phyloP scores from a whole-genome alignment of 1,284 basidiomycete genomes.

The Gomphus sp. region DNA sequence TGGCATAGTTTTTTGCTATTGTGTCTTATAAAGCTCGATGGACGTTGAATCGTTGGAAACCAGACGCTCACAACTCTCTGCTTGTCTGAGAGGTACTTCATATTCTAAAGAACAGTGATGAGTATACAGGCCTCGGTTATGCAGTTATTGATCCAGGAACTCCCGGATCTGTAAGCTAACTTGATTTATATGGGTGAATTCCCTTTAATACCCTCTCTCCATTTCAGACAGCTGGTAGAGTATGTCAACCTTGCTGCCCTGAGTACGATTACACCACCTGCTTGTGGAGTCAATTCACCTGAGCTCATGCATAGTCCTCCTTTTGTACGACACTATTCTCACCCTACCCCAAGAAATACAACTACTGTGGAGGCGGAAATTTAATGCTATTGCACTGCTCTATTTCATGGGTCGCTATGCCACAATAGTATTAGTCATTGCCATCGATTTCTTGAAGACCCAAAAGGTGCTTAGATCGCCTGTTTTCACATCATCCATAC shows the following conservation, averaged over 20 bases:
- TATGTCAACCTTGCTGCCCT: neutral
- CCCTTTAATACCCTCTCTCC: neutral
- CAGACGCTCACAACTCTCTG: too few relatives aligned
- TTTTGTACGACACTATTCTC: neutral
- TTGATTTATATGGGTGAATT: too few relatives aligned
- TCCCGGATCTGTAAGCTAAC: too few relatives aligned
- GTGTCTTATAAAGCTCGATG: too few relatives aligned
- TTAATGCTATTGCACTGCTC: neutral
- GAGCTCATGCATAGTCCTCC: neutral
- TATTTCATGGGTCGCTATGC: neutral
- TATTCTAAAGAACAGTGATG: neutral
- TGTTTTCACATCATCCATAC: too few relatives aligned
- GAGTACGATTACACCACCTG: neutral
- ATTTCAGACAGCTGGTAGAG: neutral
- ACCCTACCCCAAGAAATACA: neutral
- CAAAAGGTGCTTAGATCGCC: too few relatives aligned
- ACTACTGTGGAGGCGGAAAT: neutral
- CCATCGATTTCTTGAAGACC: too few relatives aligned
- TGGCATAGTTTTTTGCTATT: too few relatives aligned
- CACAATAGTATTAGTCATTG: neutral
- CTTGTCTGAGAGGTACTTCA: neutral
- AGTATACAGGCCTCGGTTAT: too few relatives aligned
- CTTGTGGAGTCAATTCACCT: neutral
- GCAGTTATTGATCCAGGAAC: too few relatives aligned
- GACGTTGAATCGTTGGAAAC: too few relatives aligned